Conservation (phyloP, 1,284 basidiomycete species). For the Boletus albobrunnescens region DNA sequence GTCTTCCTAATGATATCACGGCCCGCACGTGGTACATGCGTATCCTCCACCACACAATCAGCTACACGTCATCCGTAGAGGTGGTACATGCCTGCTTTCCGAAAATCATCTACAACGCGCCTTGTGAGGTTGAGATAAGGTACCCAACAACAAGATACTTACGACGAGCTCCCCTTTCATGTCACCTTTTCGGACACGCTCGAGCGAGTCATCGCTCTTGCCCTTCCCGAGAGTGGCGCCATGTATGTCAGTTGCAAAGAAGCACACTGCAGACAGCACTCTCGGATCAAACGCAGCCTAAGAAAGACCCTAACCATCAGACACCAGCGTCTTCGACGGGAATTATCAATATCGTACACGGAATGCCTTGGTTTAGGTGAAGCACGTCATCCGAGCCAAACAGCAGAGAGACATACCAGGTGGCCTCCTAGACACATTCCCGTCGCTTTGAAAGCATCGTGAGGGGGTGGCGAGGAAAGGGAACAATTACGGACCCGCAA, state of each 20-base stretch:
- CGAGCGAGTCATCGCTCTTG: conserved; percentile 74
- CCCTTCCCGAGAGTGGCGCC: conserved; percentile 82
- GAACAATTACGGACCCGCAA: conserved; percentile 56
- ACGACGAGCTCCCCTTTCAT: conserved; percentile 84
- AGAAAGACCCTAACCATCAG: conserved; percentile 17
- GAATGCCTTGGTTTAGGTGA: conserved; percentile 21
- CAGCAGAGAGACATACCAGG: conserved; percentile 45
- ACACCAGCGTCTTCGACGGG: conserved; percentile 52
- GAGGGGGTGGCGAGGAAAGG: background rate
- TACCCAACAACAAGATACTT: conserved; percentile 29
- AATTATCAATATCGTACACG: conserved; percentile 15
- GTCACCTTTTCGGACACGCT: conserved; percentile 69
- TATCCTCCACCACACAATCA: conserved; percentile 51
- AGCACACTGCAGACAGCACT: conserved; percentile 83
- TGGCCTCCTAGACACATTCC: conserved; percentile 87
- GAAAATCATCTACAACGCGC: conserved; percentile 72
- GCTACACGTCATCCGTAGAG: background rate
- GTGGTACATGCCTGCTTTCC: conserved; percentile 71
- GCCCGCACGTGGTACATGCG: conserved; percentile 82
- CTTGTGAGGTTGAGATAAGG: conserved; percentile 1
- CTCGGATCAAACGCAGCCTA: conserved; percentile 81
- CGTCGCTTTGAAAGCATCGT: conserved; percentile 49
- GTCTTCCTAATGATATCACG: conserved; percentile 78
- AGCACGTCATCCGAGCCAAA: background rate
- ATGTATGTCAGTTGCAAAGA: conserved; percentile 91